Evolutionary conservation across 768 basidiomycete genomes (phyloP), one percentile per base, ranked within the genome.

Genomic region (Kwoniella dendrophila): DNA sequence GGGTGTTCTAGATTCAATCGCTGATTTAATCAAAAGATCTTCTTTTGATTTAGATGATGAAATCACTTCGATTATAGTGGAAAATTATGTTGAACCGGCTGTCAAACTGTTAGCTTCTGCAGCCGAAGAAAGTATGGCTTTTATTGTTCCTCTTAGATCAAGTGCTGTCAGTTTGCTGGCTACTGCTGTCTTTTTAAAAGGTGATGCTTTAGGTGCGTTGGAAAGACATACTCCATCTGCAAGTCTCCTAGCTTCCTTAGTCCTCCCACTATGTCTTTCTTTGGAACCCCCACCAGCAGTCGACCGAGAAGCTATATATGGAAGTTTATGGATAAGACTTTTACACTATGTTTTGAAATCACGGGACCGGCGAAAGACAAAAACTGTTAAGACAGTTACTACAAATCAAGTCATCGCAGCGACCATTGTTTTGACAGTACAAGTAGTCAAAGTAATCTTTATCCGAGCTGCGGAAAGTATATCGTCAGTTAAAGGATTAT

Each of bases 371-470:
- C 50, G n/a, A 29, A 24, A 36, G 18, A 47, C 56, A 7, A 32
- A 34, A 16, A 34, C 51, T 1, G 6, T 34, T 16, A 64, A 26
- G 12, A 26, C 47, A 2, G 55, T 47, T 1, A 41, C 41, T 12
- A 45, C 29, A 3, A 44, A 44, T 34, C 43, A 56, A 47, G 55
- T 56, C 18, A 56, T 45, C 5, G 55, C 43, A 4, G 66, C 60
- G 1, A 51, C 63, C 4, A 29, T 49, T 12, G 38, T 68, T 24
- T 40, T 73, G 33, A 52, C 64, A 3, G 26, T 73, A 1, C 72
- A 76, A 40, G 58, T 71, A 49, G 63, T 73, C 65, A 76, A 73
- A 55, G 51, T 71, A 53, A 67, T 72, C 54, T 27, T 60, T 30
- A 32, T 76, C 20, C 63, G 72, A 3, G 70, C 70, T 1, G 53